Base-by-base conservation (phyloP, 345 rosid genomes). In the Arabidopsis suecica region DNA sequence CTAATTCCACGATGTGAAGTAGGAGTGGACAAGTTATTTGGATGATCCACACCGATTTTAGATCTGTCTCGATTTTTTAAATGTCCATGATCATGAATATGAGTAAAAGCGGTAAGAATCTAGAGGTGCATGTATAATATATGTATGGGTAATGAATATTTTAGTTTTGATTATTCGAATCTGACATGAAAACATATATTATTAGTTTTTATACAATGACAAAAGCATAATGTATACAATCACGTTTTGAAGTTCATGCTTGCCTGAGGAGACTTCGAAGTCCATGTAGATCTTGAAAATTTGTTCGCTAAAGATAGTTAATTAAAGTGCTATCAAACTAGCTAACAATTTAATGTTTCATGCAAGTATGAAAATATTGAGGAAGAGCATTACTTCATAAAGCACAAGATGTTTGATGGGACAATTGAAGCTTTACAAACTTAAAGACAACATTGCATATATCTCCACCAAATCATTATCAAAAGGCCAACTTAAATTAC, bases 11-110 rank as follows among this genome's bases (percentile, higher is more conserved):
- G 41, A 18, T 32, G 64, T 16, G 36, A 37, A 37, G 49, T 6
- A 41, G 12, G 63, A 3, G 34, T 7, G 53, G 53, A 36, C 12
- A 32, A 28, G 42, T 11, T 10, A 69, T 69, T 42, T 13, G 12
- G 32, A 55, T n/a, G 14, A 69, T 32, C 32, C 13, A 30, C 14
- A 18, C 44, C 14, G 13, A 11, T 69, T 55, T 68, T 42, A 18
- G 55, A 30, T 56, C 73, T 69, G 55, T 55, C 73, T 69, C 42
- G 30, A 18, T 1, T 2, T 42, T 69, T 6, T 18, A 69, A 55
- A 69, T 69, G 61, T 16, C 64, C 55, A 57, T 56, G 33, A 40
- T 54, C 18, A 9, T 53, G 25, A 18, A 40, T 25, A 67, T 20
- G 13, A 51, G 61, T 51, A 13, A 7, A 9, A 14, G 36, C 47